Evolutionary conservation across 108 stramenopile species (phyloP).

Genomic region (Ochromonas danica): DNA sequence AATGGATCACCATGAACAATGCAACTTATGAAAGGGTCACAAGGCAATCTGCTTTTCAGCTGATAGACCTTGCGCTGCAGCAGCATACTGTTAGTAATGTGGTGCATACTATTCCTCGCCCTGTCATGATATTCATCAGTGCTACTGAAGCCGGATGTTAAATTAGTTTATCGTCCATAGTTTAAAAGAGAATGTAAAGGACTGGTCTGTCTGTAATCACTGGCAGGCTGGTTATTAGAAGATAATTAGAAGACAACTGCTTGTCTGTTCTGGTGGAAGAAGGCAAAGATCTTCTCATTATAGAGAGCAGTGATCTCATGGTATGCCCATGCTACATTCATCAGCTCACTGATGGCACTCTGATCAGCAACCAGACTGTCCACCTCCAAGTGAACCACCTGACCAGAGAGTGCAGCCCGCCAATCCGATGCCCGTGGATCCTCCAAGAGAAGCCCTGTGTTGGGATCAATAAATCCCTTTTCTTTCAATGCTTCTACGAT

Average conservation of each 20-base stretch:
- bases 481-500: neutral
- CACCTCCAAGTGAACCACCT: too few relatives aligned
- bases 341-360: neutral
- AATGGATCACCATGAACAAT: slow-evolving; percentile 28
- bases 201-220: too few relatives aligned
- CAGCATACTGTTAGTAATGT: neutral
- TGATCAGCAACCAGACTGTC: slow-evolving; percentile 5
- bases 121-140: slow-evolving; percentile 47
- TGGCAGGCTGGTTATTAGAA: too few relatives aligned
- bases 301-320: neutral
- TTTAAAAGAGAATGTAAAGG: too few relatives aligned
- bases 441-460: neutral
- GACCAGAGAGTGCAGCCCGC: neutral
- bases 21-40: slow-evolving; percentile 50
- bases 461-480: neutral
- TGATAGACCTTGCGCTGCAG: slow-evolving; percentile 28
- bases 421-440: neutral
- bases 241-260: too few relatives aligned
- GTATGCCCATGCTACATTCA: neutral
- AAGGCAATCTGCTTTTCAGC: slow-evolving; percentile 46
- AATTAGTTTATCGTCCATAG: too few relatives aligned
- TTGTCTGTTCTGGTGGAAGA: neutral
- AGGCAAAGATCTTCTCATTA: neutral
- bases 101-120: slow-evolving; percentile 1
- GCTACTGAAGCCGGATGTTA: slow-evolving; percentile 50